A percentile compares a stretch with the other conserved stretches of the same genome.
phyloP scores from a whole-genome alignment of 2,329 filamentous ascomycete genomes.

The Xylaria sp. region DNA sequence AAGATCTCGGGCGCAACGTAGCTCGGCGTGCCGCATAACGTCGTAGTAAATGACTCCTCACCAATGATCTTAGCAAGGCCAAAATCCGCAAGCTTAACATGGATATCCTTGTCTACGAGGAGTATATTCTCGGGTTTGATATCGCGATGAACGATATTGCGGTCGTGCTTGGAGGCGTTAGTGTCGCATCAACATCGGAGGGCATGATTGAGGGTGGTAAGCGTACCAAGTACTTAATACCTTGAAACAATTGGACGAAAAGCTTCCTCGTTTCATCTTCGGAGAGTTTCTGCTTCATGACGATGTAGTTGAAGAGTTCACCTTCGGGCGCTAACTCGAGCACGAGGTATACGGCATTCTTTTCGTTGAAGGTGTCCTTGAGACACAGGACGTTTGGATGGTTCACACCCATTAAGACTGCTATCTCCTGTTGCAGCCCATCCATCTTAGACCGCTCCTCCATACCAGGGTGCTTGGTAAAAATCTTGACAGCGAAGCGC shows the following conservation, averaged over 20 bases:
- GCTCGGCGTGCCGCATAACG: slow-evolving; percentile 94
- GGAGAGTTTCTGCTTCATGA: slow-evolving; percentile 86
- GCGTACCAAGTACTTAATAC: slow-evolving; percentile 91
- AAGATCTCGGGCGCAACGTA: slow-evolving; percentile 98
- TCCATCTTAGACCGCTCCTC: slow-evolving; percentile 87
- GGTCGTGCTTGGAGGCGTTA: slow-evolving; percentile 76
- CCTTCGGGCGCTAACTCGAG: slow-evolving; percentile 91
- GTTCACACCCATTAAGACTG: slow-evolving; percentile 95
- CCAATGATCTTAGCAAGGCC: slow-evolving; percentile 98
- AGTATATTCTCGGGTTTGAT: slow-evolving; percentile 99
- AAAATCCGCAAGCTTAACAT: slow-evolving; percentile 94
- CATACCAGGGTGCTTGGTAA: slow-evolving; percentile 84
- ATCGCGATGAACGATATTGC: slow-evolving; percentile 96
- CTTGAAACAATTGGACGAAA: slow-evolving; percentile 91
- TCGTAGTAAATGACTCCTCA: slow-evolving; percentile 97
- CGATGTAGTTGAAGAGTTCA: slow-evolving; percentile 95
- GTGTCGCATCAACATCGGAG: slow-evolving; percentile 16
- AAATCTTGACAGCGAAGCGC: slow-evolving; percentile 92
- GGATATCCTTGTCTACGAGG: slow-evolving; percentile 83
- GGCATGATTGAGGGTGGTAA: slow-evolving; percentile 44
- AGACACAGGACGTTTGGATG: slow-evolving; percentile 93
- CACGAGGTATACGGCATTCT: slow-evolving; percentile 89
- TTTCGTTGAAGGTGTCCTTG: slow-evolving; percentile 94
- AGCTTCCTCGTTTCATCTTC: slow-evolving; percentile 87
- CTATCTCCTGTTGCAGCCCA: slow-evolving; percentile 93